These are phyloP conservation scores for Gaultheria prostrata DNA, from an alignment of 148 eudicot genomes.

Conservation along the genomic window DNA sequence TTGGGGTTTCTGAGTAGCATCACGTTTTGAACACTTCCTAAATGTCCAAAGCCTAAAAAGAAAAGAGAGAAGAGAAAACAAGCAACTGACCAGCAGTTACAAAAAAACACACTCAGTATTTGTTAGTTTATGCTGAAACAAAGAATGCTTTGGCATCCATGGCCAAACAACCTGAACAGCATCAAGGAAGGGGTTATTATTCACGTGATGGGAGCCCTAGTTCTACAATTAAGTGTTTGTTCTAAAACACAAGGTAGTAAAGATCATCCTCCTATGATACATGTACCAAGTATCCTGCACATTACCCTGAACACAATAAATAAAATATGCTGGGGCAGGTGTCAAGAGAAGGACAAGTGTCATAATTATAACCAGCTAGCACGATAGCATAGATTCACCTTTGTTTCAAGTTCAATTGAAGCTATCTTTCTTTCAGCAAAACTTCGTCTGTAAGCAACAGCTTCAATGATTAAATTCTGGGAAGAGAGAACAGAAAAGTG, in stretches of 20 bases:
- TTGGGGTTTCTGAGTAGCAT: constrained; percentile 1
- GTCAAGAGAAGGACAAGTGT: constrained; percentile 4
- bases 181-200: neutral
- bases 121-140: neutral
- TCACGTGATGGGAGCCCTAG: neutral
- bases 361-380: neutral
- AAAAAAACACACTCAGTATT: neutral
- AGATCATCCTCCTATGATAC: neutral
- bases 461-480: constrained; percentile 67
- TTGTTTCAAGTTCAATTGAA: constrained; percentile 69
- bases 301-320: neutral
- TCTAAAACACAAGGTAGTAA: neutral
- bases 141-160: neutral
- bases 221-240: neutral
- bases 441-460: constrained; percentile 61
- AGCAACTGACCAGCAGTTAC: neutral
- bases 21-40: neutral
- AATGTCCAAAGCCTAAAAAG: neutral
- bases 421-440: constrained; percentile 56
- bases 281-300: neutral
- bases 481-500: constrained; percentile 10
- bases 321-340: neutral
- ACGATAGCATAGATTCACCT: constrained; percentile 40
- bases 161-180: neutral
- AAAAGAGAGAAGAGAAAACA: neutral